A percentile compares a stretch with the other conserved stretches of the same genome.
These are phyloP conservation scores for Cicer yamashitae DNA, from an alignment of 306 rosid species.

Conservation along the genomic window DNA sequence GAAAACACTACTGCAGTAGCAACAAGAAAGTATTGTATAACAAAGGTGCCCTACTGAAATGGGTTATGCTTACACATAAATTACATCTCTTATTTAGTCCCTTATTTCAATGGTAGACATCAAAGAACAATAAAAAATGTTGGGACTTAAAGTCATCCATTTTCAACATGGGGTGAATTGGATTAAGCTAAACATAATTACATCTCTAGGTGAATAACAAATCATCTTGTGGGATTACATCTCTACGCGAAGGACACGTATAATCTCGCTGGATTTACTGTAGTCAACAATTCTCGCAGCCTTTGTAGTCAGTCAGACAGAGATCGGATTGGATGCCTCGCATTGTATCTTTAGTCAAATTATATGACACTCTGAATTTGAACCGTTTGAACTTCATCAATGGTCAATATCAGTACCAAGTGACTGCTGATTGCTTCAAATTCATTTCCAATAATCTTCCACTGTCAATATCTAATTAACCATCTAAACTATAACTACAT, in stretches of 20 bases:
- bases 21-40: not conserved
- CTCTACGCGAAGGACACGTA: not conserved
- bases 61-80: constrained; percentile 27
- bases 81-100: constrained; percentile 34
- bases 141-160: constrained; percentile 37
- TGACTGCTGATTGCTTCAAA: not conserved
- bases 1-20: not conserved
- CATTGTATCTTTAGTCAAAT: not conserved
- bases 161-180: constrained; percentile 30
- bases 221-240: not conserved
- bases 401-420: constrained; percentile 8
- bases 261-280: not conserved
- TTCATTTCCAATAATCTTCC: constrained; percentile 28
- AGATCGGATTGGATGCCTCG: not conserved
- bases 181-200: constrained; percentile 45
- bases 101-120: constrained; percentile 19
- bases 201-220: constrained; percentile 38
- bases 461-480: constrained; percentile 46
- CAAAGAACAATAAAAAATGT: constrained; percentile 18
- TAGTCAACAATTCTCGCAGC: not conserved
- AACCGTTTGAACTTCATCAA: not conserved
- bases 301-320: not conserved
- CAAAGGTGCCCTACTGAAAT: not conserved
- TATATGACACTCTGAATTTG: not conserved
- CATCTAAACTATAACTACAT: constrained; percentile 46